Percentiles rank a stretch among this genome's conserved stretches.
phyloP scores from a whole-genome alignment of 495 filamentous ascomycete species.

The Penicillium crystallinum region DNA sequence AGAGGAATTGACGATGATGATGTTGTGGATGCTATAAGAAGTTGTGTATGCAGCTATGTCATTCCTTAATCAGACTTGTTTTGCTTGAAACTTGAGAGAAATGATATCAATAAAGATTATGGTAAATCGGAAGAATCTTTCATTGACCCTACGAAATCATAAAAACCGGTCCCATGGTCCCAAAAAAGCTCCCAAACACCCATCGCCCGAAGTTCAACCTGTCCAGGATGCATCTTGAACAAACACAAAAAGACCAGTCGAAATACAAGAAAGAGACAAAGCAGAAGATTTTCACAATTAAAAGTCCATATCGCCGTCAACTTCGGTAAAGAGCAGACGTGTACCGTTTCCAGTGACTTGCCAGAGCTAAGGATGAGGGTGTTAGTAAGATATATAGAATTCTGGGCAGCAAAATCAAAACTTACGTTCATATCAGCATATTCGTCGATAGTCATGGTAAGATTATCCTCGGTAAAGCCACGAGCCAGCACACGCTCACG shows the following conservation, averaged over 20 bases:
- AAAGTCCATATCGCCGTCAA: constrained; percentile 53
- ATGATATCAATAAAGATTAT: background rate
- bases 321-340: constrained; percentile 74
- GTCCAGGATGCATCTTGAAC: constrained; percentile 24
- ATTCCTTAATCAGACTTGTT: background rate
- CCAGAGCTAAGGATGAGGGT: constrained; percentile 64
- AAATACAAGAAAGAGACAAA: constrained; percentile 9
- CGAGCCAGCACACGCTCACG: constrained; percentile 88
- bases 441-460: constrained; percentile 78
- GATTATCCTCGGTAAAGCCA: constrained; percentile 93
- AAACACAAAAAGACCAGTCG: constrained; percentile 10
- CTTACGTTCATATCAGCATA: constrained; percentile 85
- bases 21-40: background rate
- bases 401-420: constrained; percentile 17
- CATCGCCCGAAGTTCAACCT: constrained; percentile 17
- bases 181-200: constrained; percentile 23
- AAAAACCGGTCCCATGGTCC: constrained; percentile 13
- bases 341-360: constrained; percentile 86
- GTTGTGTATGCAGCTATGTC: background rate
- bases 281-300: constrained; percentile 14
- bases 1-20: background rate
- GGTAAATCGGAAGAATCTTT: constrained; percentile 18
- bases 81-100: background rate
- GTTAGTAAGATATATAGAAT: constrained; percentile 14
- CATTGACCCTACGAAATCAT: constrained; percentile 13